phyloP scores from a whole-genome alignment of 352 stramenopile genomes.

The Peronospora tabacina region DNA sequence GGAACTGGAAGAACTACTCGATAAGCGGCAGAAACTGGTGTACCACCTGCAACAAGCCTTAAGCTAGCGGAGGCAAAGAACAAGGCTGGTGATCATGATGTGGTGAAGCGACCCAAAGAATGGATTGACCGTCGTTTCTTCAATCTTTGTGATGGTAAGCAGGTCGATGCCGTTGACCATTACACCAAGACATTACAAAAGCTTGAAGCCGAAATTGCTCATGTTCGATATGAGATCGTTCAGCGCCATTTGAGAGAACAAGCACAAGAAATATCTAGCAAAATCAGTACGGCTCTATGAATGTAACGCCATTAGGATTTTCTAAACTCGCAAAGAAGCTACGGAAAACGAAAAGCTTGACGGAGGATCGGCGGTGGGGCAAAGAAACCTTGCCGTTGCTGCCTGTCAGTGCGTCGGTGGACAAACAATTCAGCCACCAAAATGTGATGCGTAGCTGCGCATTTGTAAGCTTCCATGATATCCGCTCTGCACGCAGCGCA shows the following conservation, averaged over 20 bases:
- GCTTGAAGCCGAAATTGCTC: conserved; percentile 43
- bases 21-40: conserved; percentile 41
- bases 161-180: conserved; percentile 58
- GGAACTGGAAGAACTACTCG: conserved; percentile 47
- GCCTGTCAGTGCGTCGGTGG: too few species aligned
- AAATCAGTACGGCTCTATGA: conserved; percentile 20
- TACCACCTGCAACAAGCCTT: conserved; percentile 39
- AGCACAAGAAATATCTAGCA: conserved; percentile 20
- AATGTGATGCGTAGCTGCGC: conserved; percentile 59
- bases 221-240: conserved; percentile 41
- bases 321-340: conserved; percentile 29
- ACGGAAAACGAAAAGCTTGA: conserved; percentile 27
- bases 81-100: conserved; percentile 18
- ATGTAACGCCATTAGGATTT: conserved; percentile 11
- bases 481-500: conserved; percentile 55
- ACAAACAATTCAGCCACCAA: conserved; percentile 28
- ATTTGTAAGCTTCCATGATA: conserved; percentile 65
- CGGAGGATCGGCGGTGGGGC: conserved; percentile 18
- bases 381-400: conserved; percentile 30
- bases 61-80: conserved; percentile 33
- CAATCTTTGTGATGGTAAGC: conserved; percentile 37
- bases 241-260: conserved; percentile 38
- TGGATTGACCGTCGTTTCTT: conserved; percentile 36
- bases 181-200: conserved; percentile 43
- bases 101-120: conserved; percentile 31